Conservation (phyloP, 2,329 filamentous ascomycete species). For the Chaetoscypha palmicola region DNA sequence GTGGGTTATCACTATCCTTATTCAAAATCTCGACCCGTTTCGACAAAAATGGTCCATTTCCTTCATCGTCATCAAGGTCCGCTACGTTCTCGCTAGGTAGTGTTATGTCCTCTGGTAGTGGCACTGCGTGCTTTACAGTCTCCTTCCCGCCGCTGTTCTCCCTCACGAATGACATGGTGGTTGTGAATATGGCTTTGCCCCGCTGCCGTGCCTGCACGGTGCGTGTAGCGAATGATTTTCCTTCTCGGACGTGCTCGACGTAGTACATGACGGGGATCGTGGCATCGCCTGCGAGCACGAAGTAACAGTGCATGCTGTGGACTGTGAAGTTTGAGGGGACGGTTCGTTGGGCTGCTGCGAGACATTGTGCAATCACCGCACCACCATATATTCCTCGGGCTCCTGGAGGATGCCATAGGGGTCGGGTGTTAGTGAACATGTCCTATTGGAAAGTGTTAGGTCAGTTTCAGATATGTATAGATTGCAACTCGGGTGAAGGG, state of each 20-base stretch:
- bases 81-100: conserved; percentile 30
- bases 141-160: conserved; percentile 48
- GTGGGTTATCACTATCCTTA: conserved; percentile 42
- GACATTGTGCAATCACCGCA: conserved; percentile 84
- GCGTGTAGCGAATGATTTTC: conserved; percentile 80
- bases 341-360: conserved; percentile 81
- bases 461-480: neutral
- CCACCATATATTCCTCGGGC: conserved; percentile 93
- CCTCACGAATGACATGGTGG: conserved; percentile 80
- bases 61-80: conserved; percentile 38
- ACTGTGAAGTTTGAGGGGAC: conserved; percentile 73
- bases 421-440: conserved; percentile 90
- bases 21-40: conserved; percentile 51
- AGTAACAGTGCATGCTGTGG: conserved; percentile 99
- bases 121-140: conserved; percentile 58
- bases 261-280: conserved; percentile 88
- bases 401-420: conserved; percentile 84
- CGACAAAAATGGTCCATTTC: conserved; percentile 48
- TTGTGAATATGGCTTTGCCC: conserved; percentile 88
- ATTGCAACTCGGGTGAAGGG: neutral
- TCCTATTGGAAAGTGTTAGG: conserved; percentile 45
- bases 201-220: conserved; percentile 93
- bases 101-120: conserved; percentile 44
- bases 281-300: conserved; percentile 81
- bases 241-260: conserved; percentile 88